phyloP scores from a whole-genome alignment of 345 rosid genomes.

The Syzygium aromaticum region DNA sequence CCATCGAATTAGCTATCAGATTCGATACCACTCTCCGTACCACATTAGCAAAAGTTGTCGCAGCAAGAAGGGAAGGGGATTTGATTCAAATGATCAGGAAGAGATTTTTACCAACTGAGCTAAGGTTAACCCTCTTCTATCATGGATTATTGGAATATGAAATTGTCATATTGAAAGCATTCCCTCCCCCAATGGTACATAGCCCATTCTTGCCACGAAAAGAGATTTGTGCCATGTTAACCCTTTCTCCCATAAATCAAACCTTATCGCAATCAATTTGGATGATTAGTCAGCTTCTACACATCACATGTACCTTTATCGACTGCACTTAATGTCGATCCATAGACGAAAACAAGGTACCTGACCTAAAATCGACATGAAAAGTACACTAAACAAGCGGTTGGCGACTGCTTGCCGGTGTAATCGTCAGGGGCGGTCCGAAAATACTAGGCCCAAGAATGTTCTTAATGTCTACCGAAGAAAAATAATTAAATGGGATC shows the following conservation, averaged over 20 bases:
- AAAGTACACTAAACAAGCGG: not conserved
- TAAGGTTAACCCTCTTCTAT: not conserved
- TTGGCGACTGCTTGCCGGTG: rapidly evolving
- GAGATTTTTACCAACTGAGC: not conserved
- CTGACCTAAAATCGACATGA: not conserved
- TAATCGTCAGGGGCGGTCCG: not conserved
- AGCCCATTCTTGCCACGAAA: not conserved
- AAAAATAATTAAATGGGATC: not conserved
- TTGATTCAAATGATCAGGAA: not conserved
- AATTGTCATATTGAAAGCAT: not conserved
- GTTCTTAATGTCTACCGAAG: not conserved
- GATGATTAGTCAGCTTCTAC: rapidly evolving
- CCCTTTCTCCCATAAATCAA: not conserved
- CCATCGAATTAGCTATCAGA: not conserved
- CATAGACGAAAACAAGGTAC: not conserved
- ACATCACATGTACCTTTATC: not conserved
- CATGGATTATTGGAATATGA: not conserved
- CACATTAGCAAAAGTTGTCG: not conserved
- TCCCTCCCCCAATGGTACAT: not conserved
- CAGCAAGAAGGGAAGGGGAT: not conserved
- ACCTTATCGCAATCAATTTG: not conserved
- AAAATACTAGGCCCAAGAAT: not conserved
- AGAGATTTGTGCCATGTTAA: not conserved
- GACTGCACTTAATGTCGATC: not conserved
- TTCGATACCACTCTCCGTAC: rapidly evolving